A percentile compares a stretch with the other conserved stretches of the same genome.
Conservation (phyloP, 257 asterid genomes). For the Solanum pinnatisectum region DNA sequence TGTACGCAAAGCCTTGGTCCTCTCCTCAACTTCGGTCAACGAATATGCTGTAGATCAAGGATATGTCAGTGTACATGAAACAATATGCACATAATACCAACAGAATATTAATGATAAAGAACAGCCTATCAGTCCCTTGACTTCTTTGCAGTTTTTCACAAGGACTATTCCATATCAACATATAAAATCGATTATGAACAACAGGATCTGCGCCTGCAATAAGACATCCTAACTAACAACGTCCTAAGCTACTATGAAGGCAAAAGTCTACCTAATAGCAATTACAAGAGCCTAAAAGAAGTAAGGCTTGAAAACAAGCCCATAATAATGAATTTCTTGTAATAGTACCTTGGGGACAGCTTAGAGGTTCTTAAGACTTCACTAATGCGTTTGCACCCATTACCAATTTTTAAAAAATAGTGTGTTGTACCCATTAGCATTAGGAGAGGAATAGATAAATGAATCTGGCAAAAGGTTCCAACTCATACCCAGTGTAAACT, state of each 20-base stretch:
- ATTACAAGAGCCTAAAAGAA: background rate
- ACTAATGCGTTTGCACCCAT: background rate
- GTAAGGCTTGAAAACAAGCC: background rate
- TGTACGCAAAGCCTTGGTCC: conserved; percentile 45
- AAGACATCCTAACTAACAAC: background rate
- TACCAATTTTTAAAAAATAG: background rate
- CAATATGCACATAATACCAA: background rate
- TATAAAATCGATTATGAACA: background rate
- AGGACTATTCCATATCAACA: background rate
- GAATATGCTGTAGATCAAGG: conserved; percentile 44
- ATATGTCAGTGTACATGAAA: background rate
- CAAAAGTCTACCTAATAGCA: background rate
- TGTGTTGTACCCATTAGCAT: background rate
- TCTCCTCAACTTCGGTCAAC: conserved; percentile 52
- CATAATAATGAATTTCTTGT: background rate
- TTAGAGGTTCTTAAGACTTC: background rate
- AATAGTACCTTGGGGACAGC: background rate
- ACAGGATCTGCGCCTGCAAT: background rate
- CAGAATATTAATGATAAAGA: background rate
- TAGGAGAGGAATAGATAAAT: background rate
- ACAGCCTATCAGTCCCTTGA: background rate
- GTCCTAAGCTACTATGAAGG: background rate
- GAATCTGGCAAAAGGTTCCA: background rate
- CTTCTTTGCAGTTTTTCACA: background rate
- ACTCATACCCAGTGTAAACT: background rate